Percentiles rank a stretch among this genome's conserved stretches.
These are phyloP conservation scores for Penicillium sp. DNA, from an alignment of 2,329 filamentous ascomycete species.

Conservation along the genomic window DNA sequence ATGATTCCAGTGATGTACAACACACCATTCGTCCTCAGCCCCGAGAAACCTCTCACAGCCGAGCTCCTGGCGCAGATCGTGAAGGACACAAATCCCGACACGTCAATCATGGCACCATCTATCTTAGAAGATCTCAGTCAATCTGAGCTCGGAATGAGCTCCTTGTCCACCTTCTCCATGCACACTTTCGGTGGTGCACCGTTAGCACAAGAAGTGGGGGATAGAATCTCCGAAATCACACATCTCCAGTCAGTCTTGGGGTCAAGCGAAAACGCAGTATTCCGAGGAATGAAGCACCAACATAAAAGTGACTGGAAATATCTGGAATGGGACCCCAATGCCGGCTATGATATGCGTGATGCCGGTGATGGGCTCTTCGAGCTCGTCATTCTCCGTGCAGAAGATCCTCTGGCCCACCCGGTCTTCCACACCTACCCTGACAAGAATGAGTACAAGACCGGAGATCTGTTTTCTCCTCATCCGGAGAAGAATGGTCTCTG, in stretches of 20 bases:
- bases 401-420: constrained; percentile 18
- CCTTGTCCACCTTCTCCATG: neutral
- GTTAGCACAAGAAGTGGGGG: constrained; percentile 2
- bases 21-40: constrained; percentile 3
- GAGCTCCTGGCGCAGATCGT: constrained; percentile 6
- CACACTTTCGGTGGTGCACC: constrained; percentile 7
- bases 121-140: constrained; percentile 41
- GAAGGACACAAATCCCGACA: constrained; percentile 1
- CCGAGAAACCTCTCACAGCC: constrained; percentile 8
- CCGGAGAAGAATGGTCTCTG: constrained; percentile 34
- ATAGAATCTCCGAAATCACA: neutral
- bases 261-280: constrained; percentile 5
- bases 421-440: constrained; percentile 33
- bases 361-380: constrained; percentile 25
- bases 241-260: constrained; percentile 7
- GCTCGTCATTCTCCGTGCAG: constrained; percentile 19
- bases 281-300: neutral
- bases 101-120: constrained; percentile 36
- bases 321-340: constrained; percentile 33
- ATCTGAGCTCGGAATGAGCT: neutral
- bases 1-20: constrained; percentile 1
- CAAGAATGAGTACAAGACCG: constrained; percentile 31
- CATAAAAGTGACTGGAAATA: constrained; percentile 31
- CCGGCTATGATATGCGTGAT: constrained; percentile 31
- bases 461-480: constrained; percentile 38